Conservation (phyloP, 805 yeast genomes). For the Candida tallmaniae region DNA sequence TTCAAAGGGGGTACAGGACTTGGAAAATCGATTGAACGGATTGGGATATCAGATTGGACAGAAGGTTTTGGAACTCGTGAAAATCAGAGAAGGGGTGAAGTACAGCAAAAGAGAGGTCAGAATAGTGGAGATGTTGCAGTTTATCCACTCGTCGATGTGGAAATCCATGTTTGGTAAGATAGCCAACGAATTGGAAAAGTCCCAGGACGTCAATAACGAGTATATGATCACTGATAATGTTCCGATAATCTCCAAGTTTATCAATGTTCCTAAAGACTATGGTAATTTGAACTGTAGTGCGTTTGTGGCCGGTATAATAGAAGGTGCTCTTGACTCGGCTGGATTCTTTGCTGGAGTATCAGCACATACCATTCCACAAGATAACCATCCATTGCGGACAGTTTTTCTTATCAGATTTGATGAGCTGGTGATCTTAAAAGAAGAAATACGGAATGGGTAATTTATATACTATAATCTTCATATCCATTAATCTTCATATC, state of each 20-base stretch:
- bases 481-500: too few species aligned
- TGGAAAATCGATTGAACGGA: conserved; percentile 53
- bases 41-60: conserved; percentile 78
- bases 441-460: conserved; percentile 20
- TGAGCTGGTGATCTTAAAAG: conserved; percentile 51
- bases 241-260: conserved; percentile 67
- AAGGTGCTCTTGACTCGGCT: conserved; percentile 72
- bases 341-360: conserved; percentile 71
- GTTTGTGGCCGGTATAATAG: conserved; percentile 79
- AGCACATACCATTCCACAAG: conserved; percentile 74
- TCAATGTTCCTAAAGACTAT: conserved; percentile 76
- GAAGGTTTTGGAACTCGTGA: conserved; percentile 62
- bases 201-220: conserved; percentile 63
- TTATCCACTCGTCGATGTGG: conserved; percentile 74
- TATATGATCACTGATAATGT: conserved; percentile 75
- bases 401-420: conserved; percentile 75
- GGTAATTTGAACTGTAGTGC: conserved; percentile 77
- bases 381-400: conserved; percentile 57
- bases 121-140: conserved; percentile 65
- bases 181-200: conserved; percentile 72
- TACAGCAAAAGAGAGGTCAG: conserved; percentile 62
- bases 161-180: conserved; percentile 62
- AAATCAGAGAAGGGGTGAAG: conserved; percentile 59
- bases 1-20: conserved; percentile 64
- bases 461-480: too few species aligned